phyloP scores from a whole-genome alignment of 1,139 yeast genomes.

The Debaryomycetaceae sp. region DNA sequence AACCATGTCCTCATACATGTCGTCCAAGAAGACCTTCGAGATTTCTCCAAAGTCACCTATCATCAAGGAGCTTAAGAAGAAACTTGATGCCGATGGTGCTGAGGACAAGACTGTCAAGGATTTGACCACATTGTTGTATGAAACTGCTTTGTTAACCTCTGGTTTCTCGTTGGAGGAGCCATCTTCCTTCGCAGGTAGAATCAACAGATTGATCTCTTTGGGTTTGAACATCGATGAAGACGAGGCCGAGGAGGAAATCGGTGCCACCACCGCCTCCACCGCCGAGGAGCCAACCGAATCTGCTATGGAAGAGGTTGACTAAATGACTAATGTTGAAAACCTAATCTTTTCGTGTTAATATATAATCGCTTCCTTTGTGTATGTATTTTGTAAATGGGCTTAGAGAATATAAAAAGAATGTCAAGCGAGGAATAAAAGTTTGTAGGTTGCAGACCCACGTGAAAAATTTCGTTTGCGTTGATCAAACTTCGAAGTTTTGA shows the following conservation, averaged over 20 bases:
- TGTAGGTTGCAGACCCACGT: neutral
- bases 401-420: neutral
- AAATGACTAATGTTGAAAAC: constrained; percentile 18
- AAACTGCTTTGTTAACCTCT: constrained; percentile 96
- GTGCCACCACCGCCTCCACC: constrained; percentile 47
- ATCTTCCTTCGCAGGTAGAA: constrained; percentile 94
- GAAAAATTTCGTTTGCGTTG: neutral
- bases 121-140: constrained; percentile 92
- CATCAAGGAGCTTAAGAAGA: constrained; percentile 90
- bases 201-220: constrained; percentile 95
- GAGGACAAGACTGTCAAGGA: constrained; percentile 98
- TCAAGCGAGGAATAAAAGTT: too few species aligned
- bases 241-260: constrained; percentile 53
- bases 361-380: neutral
- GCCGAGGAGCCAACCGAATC: constrained; percentile 72
- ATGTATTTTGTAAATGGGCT: neutral
- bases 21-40: constrained; percentile 98
- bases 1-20: constrained; percentile 98
- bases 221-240: constrained; percentile 98
- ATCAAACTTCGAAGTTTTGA: neutral
- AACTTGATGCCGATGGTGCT: constrained; percentile 96
- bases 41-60: constrained; percentile 96
- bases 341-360: neutral
- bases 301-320: constrained; percentile 99
- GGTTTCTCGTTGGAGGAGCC: constrained; percentile 99